Evolutionary conservation across 2,329 filamentous ascomycete genomes (phyloP), one percentile per base, ranked within the genome.

Genomic region (Stachybotrys chlorohalonatus): DNA sequence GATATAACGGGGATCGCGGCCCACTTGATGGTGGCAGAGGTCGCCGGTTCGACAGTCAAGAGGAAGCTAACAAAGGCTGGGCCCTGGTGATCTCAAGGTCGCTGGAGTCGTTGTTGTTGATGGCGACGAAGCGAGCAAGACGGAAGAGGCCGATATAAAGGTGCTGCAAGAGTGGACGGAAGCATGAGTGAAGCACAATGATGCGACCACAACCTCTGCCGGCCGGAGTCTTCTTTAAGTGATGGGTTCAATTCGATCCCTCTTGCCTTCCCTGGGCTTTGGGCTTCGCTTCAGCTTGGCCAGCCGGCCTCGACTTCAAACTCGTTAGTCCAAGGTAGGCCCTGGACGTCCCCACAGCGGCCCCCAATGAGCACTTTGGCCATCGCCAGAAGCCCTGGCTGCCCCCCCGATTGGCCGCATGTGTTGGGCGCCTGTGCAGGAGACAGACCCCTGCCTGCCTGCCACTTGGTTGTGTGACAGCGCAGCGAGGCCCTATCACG

Each of bases 381-480:
- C 36, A 42, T 42, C 9, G 36, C 36, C 9, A 42, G 36, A 24
- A 24, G 24, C 24, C 24, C 24, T 11, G 39, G 46, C 16, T 47
- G 9, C 15, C 9, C 7, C 31, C 13, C 50, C 50, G 50, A 52
- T 52, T 52, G 50, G 50, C 50, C 24, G 31, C 16, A 15, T 52
- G 6, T 8, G 50, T 52, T 32, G 17, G 50, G 50, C 50, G 50
- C 50, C 50, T 52, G 31, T 52, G 50, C 50, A 52, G 50, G 50
- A 52, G 46, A 47, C 15, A n/a, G 46, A 47, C 46, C 46, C 46
- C 16, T n/a, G 46, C 2, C 46, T 13, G 36, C 36, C 36, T 42
- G 36, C 36, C 36, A 13, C 36, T 13, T 42, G 36, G 2, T 42
- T 42, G 36, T 47, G 46, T 47, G 46, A 47, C 46, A 16, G 46